Evolutionary conservation across 176 grass and related monocot genomes (phyloP), one percentile per base, ranked within the genome.

Genomic region (Eragrostis nindensis): DNA sequence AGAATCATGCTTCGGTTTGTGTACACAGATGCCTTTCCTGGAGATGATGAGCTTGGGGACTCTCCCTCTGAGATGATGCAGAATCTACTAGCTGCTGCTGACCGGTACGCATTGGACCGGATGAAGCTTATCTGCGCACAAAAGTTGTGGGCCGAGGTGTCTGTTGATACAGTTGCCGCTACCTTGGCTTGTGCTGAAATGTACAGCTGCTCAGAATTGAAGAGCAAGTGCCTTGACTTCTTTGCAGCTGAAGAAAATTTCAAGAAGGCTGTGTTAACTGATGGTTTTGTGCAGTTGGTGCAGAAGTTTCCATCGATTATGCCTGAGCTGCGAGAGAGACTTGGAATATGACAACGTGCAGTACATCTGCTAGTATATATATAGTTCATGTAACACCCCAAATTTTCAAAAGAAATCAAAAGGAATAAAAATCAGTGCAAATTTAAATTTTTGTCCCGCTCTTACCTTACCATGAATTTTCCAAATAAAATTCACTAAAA

Each of bases 41-140:
- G 32, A 2, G 32, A 36, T 36, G 32, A 36, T 36, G 32, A 36
- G 42, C 42, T 10, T 7, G 8, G 22, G 56, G 56, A 60, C 22
- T 25, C 22, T 26, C n/a, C 22, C 54, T 6, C 8, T 26, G 69
- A 50, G 15, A 15, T 69, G 66, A 15, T 69, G 5, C 11, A 25
- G 11, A 0, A 32, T 32, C 4, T 71, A 27, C 75, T 92, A 8
- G 70, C 62, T 5, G 86, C 86, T 8, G 90, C 87, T 0, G 90
- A 92, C 41, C 71, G 80, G 12, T 92, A 92, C 11, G 70, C 39
- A 0, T 0, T 92, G 60, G 83, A 92, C 7, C 29, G 90, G 11
- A 44, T 92, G 26, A 88, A 81, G 77, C 43, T 89, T 5, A 62
- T 92, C 10, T 92, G 90, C 29, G 84, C 84, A 6, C 66, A 48